Conservation (phyloP, 2,329 filamentous ascomycete species). For the Metarhizium robertsii region DNA sequence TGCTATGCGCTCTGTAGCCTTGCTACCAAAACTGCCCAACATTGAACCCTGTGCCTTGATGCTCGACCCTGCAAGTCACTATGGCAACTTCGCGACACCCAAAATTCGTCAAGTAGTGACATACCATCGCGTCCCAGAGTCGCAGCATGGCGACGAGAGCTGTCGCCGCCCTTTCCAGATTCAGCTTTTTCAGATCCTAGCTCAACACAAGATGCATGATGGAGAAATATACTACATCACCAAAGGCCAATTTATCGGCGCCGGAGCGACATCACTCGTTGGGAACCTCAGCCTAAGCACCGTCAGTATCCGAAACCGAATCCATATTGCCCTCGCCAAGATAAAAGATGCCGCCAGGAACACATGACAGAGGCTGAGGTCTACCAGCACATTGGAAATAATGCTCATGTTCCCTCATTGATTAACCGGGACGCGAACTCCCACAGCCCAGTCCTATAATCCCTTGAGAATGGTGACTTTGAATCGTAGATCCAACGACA, state of each 20-base stretch:
- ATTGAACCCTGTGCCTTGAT: no score
- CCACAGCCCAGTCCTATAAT: not conserved
- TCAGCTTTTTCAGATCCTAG: not conserved
- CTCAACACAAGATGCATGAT: not conserved
- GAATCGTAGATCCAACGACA: not conserved
- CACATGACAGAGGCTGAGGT: not conserved
- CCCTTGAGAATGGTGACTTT: not conserved
- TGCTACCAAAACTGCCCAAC: no score
- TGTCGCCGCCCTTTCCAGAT: not conserved
- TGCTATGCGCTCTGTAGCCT: no score
- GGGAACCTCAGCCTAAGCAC: conserved; percentile 11
- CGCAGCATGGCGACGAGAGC: not conserved
- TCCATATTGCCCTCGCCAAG: conserved; percentile 12
- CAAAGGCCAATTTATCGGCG: conserved; percentile 10
- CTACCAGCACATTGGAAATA: not conserved
- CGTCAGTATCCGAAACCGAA: conserved; percentile 12
- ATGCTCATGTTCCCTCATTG: not conserved
- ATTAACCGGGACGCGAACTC: conserved; percentile 1
- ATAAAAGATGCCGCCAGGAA: not conserved
- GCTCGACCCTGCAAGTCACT: no score
- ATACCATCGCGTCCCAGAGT: no score
- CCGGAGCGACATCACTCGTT: conserved; percentile 10
- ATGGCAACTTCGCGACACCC: no score
- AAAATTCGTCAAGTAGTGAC: no score
- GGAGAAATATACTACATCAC: conserved; percentile 12